Percentiles rank a stretch among this genome's conserved stretches.
Conservation (phyloP, 164 flowering plant genomes). For the Echeveria elegans region DNA sequence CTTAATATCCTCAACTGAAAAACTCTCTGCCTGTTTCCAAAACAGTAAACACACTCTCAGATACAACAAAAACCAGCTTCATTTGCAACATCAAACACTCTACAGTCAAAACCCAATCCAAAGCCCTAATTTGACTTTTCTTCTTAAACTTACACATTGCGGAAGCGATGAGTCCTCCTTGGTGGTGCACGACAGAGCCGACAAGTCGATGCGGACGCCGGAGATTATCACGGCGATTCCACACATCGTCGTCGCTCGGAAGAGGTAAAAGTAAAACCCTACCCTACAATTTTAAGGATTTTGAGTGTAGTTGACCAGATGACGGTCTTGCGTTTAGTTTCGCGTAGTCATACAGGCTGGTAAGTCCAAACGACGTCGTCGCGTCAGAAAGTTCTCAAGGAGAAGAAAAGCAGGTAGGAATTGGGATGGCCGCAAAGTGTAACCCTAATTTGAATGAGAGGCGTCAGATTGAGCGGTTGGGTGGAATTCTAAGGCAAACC, state of each 20-base stretch:
- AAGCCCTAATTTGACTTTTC: background rate
- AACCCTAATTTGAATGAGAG: too few relatives aligned
- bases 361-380: too few relatives aligned
- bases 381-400: too few relatives aligned
- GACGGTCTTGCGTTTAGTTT: too few relatives aligned
- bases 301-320: too few relatives aligned
- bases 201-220: conserved; percentile 41
- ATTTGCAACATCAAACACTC: background rate
- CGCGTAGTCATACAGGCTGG: too few relatives aligned
- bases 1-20: conserved; percentile 48
- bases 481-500: too few relatives aligned
- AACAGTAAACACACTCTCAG: background rate
- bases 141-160: background rate
- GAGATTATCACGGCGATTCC: conserved; percentile 66
- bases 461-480: too few relatives aligned
- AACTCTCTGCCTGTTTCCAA: conserved; percentile 14
- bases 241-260: conserved; percentile 41
- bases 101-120: background rate
- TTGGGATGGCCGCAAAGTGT: too few relatives aligned
- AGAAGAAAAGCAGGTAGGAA: too few relatives aligned
- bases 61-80: background rate
- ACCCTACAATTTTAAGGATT: background rate
- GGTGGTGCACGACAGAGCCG: conserved; percentile 17
- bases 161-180: background rate
- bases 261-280: background rate